A percentile compares a stretch with the other conserved stretches of the same genome.
Evolutionary conservation across 1,284 basidiomycete genomes (phyloP).

Genomic region (Cryptococcus neoformans): DNA sequence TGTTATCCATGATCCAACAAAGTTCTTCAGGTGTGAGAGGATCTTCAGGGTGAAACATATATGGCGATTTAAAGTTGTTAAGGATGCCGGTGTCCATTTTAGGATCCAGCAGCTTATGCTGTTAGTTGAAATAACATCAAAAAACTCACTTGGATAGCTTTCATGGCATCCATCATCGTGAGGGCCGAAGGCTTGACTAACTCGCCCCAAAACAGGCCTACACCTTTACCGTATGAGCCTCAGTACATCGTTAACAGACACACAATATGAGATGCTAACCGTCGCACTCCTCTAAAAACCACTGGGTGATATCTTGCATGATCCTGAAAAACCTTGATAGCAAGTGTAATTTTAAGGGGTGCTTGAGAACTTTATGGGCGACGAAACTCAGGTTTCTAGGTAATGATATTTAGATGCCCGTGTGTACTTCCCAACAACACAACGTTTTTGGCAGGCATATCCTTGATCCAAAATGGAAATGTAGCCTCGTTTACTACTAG

Average conservation of each 20-base stretch:
- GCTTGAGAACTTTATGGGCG: background rate
- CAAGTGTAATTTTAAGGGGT: background rate
- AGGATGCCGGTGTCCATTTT: slow-evolving; percentile 77
- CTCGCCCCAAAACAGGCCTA: slow-evolving; percentile 2
- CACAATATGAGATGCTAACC: slow-evolving; percentile 5
- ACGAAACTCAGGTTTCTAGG: too few species aligned
- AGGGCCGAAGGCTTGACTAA: slow-evolving; percentile 69
- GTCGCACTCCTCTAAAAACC: slow-evolving; percentile 20
- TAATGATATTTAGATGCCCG: too few species aligned
- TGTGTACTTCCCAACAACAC: too few species aligned
- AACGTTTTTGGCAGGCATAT: too few species aligned
- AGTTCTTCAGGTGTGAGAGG: slow-evolving; percentile 69
- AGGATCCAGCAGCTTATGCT: slow-evolving; percentile 68
- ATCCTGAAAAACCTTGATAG: too few species aligned
- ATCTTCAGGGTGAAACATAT: slow-evolving; percentile 61
- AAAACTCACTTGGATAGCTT: slow-evolving; percentile 67
- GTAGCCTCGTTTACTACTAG: too few species aligned
- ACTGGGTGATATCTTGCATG: slow-evolving; percentile 31
- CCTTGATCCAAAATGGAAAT: too few species aligned
- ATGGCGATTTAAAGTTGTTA: slow-evolving; percentile 4
- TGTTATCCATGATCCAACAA: slow-evolving; percentile 80
- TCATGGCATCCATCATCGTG: slow-evolving; percentile 80
- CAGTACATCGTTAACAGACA: background rate
- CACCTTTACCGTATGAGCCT: background rate
- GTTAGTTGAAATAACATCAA: background rate